Percentiles rank a stretch among this genome's conserved stretches.
Evolutionary conservation across 1,139 yeast genomes (phyloP).

Genomic region (Candida sanyaensis): DNA sequence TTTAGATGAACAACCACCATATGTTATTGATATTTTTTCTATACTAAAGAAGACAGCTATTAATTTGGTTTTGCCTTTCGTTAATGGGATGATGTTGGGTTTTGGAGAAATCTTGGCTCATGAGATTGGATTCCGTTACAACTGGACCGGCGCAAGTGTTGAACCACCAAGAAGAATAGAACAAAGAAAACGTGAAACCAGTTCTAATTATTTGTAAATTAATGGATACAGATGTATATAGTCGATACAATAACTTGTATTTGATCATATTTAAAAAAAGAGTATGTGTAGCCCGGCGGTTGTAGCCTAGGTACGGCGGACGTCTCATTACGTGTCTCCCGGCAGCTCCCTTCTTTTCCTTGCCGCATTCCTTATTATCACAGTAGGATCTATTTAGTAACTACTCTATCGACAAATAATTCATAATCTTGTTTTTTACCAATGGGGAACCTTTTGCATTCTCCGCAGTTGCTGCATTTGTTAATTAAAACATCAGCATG

Average conservation of each 20-base stretch:
- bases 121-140: constrained; percentile 80
- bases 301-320: too few species aligned
- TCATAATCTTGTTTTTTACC: constrained; percentile 32
- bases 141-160: constrained; percentile 78
- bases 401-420: constrained; percentile 28
- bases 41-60: constrained; percentile 58
- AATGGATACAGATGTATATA: constrained; percentile 8
- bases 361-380: neutral
- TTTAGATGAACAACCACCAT: constrained; percentile 15
- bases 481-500: constrained; percentile 36
- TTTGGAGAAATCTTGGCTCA: constrained; percentile 96
- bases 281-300: neutral
- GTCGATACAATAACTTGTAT: constrained; percentile 9
- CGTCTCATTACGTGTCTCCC: too few species aligned
- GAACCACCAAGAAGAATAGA: constrained; percentile 39
- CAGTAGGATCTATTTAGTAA: neutral
- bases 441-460: constrained; percentile 33
- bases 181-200: constrained; percentile 18
- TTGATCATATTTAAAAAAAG: neutral
- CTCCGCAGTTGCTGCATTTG: constrained; percentile 27
- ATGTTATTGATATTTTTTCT: constrained; percentile 28
- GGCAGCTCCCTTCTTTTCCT: too few species aligned
- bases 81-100: constrained; percentile 95
- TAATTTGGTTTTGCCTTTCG: constrained; percentile 80
- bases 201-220: constrained; percentile 20